phyloP scores from a whole-genome alignment of 2,329 filamentous ascomycete species.

The Chaetomiaceae sp. region DNA sequence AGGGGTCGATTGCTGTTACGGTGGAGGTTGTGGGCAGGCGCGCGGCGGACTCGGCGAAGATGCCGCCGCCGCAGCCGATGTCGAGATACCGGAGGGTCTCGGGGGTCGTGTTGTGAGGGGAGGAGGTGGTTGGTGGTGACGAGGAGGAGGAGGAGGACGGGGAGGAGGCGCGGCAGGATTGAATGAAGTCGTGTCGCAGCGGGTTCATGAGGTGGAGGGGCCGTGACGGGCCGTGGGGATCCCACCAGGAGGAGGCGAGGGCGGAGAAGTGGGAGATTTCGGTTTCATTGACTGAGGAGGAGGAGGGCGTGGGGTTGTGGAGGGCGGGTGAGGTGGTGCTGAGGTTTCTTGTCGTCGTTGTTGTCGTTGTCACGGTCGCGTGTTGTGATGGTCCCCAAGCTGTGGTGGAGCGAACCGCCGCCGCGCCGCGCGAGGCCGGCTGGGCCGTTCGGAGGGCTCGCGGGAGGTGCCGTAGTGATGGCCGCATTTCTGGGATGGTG shows the following conservation, averaged over 20 bases:
- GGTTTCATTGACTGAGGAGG: conserved; percentile 74
- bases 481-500: conserved; percentile 12
- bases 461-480: conserved; percentile 9
- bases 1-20: conserved; percentile 76
- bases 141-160: conserved; percentile 33
- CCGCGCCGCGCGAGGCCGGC: background rate
- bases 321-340: conserved; percentile 22
- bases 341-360: background rate
- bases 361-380: background rate
- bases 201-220: conserved; percentile 98
- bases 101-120: conserved; percentile 27
- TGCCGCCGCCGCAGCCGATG: conserved; percentile 91
- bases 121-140: too few relatives aligned
- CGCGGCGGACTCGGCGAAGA: conserved; percentile 86
- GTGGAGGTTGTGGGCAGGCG: conserved; percentile 56
- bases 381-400: background rate
- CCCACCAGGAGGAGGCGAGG: conserved; percentile 95
- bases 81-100: conserved; percentile 67
- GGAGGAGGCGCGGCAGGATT: conserved; percentile 59
- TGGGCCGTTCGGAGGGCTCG: conserved; percentile 3
- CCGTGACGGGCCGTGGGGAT: conserved; percentile 85
- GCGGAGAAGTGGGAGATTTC: conserved; percentile 94
- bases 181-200: conserved; percentile 88
- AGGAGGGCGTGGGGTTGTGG: conserved; percentile 28
- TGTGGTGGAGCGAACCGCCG: background rate